A percentile compares a stretch with the other conserved stretches of the same genome.
Evolutionary conservation across 768 basidiomycete species (phyloP).

Genomic region (Naematelia encephala): DNA sequence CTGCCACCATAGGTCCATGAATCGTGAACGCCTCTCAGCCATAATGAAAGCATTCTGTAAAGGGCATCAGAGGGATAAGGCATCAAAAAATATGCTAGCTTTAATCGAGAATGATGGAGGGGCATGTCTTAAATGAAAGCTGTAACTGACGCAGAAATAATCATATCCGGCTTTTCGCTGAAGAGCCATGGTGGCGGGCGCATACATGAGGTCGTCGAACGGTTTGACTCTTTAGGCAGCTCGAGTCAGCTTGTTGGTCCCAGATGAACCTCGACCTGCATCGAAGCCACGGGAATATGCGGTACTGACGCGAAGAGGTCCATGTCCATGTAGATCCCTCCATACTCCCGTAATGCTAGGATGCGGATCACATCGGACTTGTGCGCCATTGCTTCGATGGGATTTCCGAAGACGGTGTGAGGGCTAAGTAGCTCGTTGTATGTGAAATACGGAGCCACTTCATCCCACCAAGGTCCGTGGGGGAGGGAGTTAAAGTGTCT

Average conservation of each 20-base stretch:
- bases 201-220: slow-evolving; percentile 3
- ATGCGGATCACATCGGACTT: neutral
- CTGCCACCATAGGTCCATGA: slow-evolving; percentile 1
- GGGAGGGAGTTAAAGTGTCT: slow-evolving; percentile 1
- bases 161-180: neutral
- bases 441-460: slow-evolving; percentile 1
- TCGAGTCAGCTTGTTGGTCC: too few relatives aligned
- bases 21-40: neutral
- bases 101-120: too few relatives aligned
- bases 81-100: too few relatives aligned
- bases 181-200: neutral
- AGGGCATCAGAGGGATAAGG: neutral
- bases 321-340: slow-evolving; percentile 2
- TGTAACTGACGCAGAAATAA: neutral
- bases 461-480: slow-evolving; percentile 1
- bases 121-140: too few relatives aligned
- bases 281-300: too few relatives aligned
- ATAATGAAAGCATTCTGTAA: neutral
- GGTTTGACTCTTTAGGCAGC: neutral
- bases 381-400: slow-evolving; percentile 1
- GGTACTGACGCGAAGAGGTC: neutral
- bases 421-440: neutral
- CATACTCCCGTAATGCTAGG: neutral
- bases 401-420: neutral
- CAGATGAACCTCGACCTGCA: too few relatives aligned